Evolutionary conservation across 495 filamentous ascomycete species (phyloP), one percentile per base, ranked within the genome.

Genomic region (Penicillium herquei): DNA sequence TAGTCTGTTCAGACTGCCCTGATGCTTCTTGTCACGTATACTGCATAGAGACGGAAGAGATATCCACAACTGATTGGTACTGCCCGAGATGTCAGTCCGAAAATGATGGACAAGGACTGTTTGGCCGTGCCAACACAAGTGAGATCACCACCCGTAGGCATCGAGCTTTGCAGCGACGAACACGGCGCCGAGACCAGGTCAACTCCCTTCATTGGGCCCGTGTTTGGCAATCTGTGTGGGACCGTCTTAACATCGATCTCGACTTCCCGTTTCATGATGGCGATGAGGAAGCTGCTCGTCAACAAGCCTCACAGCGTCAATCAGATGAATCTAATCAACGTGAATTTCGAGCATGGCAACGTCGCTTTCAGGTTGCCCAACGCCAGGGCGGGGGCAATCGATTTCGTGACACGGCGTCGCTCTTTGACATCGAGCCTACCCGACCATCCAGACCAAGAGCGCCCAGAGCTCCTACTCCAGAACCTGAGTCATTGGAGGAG

Each of bases 221-320:
- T 4, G 85, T 88, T 18, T 89, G 85, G 85, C 83, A 86, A 65
- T 79, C 77, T 31, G 83, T 89, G 2, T 84, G 80, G 76, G 76
- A 85, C 46, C 70, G 80, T 42, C 70, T 92, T 10, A 85, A 89
- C 55, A 57, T 97, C 39, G 92, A 97, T 62, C 80, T 96, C 17
- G 92, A 97, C 66, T 94, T 92, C 64, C 89, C 90, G 11, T 93
- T 92, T 63, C 89, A 91, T 56, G 88, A 93, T 59, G 87, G 90
- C 56, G 88, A 93, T 59, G 87, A 91, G 21, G 68, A 69, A 60
- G 72, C 61, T 71, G 76, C 57, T 58, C 63, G 74, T 49, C 75
- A 82, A 39, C 66, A 80, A 59, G 43, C 65, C 37, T 77, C 78
- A 32, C 81, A 85, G 60, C 81, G 82, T 58, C 76, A 82, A 58